Base-by-base conservation (phyloP, 2,329 filamentous ascomycete species). In the Paecilomyces formosus region DNA sequence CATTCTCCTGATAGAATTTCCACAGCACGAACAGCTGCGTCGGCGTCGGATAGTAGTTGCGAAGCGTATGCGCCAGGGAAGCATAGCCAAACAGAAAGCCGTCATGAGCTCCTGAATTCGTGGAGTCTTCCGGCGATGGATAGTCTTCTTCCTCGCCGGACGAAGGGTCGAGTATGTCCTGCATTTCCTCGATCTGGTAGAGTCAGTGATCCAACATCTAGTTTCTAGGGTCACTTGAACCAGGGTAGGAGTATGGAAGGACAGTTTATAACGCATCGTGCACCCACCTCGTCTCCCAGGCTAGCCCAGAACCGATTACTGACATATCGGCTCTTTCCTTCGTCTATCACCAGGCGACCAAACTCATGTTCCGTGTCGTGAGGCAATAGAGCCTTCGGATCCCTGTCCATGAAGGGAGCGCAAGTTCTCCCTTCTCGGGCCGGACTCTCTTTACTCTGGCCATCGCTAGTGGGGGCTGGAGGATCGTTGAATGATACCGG, bases 221-320 rank as follows among this genome's bases (percentile, higher is more conserved):
- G 18, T 18, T 45, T 6, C 15, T 6, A 18, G 13, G 39, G 30
- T 31, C 30, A 9, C 8, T 31, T 45, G 39, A 8, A 21, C 13
- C 6, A 21, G 18, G 39, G 39, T 45, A 55, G 18, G 33, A 55
- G 9, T 2, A 24, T 35, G 22, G 5, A 54, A 51, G 45, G 12
- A 5, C 21, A 53, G 6, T 5, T 31, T 30, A 50, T 30, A 3
- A 57, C 13, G 31, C 28, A 53, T 15, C 55, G 39, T 33, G 31
- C 53, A 57, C 69, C 50, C 64, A 83, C 81, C 75, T 87, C 84
- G 59, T 85, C 84, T 61, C 81, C 83, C 59, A 87, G 72, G 63
- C 77, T 83, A 3, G 82, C 82, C 82, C 83, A 86, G 62, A 86
- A 82, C 28, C 80, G 80, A 64, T 82, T 85, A 69, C 83, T 86